These are phyloP conservation scores for Musa acuminata DNA, from an alignment of 176 grass and related monocot genomes.

Conservation along the genomic window DNA sequence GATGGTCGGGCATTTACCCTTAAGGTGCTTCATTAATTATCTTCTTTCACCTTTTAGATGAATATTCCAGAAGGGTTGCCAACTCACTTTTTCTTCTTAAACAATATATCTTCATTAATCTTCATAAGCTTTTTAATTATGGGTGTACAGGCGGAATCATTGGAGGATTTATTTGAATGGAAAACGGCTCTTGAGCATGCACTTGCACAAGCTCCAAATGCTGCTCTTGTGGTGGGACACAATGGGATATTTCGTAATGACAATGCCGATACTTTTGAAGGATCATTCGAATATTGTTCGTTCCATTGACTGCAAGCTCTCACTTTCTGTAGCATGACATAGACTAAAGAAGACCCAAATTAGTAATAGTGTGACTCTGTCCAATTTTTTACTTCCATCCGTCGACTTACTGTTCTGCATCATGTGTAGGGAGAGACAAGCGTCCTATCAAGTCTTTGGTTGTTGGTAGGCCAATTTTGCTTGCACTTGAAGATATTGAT, in stretches of 20 bases:
- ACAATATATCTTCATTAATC: background rate
- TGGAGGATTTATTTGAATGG: constrained; percentile 96
- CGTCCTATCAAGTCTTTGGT: constrained; percentile 72
- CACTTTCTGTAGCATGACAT: background rate
- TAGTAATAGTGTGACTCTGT: too few species aligned
- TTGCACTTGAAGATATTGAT: constrained; percentile 99
- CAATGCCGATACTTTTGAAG: constrained; percentile 80
- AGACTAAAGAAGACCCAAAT: too few species aligned
- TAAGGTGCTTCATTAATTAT: constrained; percentile 48
- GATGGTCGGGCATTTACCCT: constrained; percentile 97
- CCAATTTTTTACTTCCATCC: too few species aligned
- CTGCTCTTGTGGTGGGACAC: constrained; percentile 96
- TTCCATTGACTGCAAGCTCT: constrained; percentile 22
- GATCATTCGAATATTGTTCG: constrained; percentile 73
- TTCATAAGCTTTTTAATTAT: constrained; percentile 27
- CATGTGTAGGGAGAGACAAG: constrained; percentile 81
- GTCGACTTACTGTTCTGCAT: background rate
- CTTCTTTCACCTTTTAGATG: background rate
- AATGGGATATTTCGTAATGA: constrained; percentile 98
- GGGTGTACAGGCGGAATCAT: constrained; percentile 61
- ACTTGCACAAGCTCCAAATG: constrained; percentile 95
- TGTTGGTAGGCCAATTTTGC: constrained; percentile 93
- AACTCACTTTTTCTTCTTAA: background rate
- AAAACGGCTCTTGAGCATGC: constrained; percentile 95
- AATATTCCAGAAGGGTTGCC: background rate